A percentile compares a stretch with the other conserved stretches of the same genome.
phyloP scores from a whole-genome alignment of 306 rosid genomes.

The Trifolium pratense region DNA sequence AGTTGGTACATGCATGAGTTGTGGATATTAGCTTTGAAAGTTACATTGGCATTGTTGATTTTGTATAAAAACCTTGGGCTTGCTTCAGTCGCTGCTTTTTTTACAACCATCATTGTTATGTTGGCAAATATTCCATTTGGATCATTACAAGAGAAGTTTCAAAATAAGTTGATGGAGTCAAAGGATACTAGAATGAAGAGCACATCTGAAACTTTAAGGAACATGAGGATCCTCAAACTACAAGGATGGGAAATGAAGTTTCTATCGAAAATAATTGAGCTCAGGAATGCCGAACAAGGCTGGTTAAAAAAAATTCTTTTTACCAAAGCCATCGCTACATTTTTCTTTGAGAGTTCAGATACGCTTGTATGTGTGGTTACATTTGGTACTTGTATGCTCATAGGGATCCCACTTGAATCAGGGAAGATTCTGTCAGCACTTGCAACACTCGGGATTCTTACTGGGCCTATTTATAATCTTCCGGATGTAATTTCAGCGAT shows the following conservation, averaged over 20 bases:
- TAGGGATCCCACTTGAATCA: constrained; percentile 59
- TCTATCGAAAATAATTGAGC: too few species aligned
- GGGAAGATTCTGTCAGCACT: constrained; percentile 64
- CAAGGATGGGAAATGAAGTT: constrained; percentile 80
- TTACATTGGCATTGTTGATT: constrained; percentile 49
- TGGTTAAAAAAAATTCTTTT: constrained; percentile 56
- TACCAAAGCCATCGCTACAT: constrained; percentile 37
- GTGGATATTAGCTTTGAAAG: constrained; percentile 51
- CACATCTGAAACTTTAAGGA: constrained; percentile 62
- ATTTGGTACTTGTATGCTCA: constrained; percentile 53
- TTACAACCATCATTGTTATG: constrained; percentile 53
- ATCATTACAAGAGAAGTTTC: constrained; percentile 49
- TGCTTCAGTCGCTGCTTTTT: constrained; percentile 53
- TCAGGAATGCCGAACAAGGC: constrained; percentile 49
- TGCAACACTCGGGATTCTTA: constrained; percentile 59
- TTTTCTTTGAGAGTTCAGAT: constrained; percentile 57
- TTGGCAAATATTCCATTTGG: constrained; percentile 57
- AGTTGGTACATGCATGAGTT: constrained; percentile 48
- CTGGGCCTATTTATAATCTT: constrained; percentile 49
- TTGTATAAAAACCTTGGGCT: constrained; percentile 54
- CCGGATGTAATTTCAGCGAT: constrained; percentile 56
- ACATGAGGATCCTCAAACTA: constrained; percentile 67
- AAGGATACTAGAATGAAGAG: constrained; percentile 62
- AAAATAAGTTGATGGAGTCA: constrained; percentile 60
- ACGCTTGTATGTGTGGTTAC: constrained; percentile 57